Evolutionary conservation across 2,329 filamentous ascomycete species (phyloP), one percentile per base, ranked within the genome.

Genomic region (Microdochium bolleyi): DNA sequence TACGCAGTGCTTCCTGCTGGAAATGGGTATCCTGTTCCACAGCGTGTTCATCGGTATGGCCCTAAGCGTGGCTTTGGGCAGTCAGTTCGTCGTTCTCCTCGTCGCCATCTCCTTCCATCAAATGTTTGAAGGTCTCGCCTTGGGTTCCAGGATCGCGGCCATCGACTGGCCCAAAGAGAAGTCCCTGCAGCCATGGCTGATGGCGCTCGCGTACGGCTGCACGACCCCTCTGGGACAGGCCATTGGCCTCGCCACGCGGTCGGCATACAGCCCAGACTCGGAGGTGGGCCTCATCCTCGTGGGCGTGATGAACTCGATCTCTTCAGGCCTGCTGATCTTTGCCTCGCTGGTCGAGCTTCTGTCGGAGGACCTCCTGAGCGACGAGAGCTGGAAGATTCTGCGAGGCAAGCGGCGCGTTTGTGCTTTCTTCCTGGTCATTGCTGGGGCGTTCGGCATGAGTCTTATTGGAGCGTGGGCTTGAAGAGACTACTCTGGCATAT

Each of bases 281-380:
- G 77, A 85, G 53, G 73, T 80, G 0, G 86, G 86, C 0, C 70
- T 89, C 19, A 72, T 89, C 19, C 80, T 88, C 64, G 85, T 89
- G 19, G 86, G 86, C 2, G 79, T 87, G 61, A 89, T 88, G 73
- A 89, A 89, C 64, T 85, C 84, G 24, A 83, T 89, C 51, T 87
- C 83, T 21, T 82, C 83, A 51, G 86, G 87, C 1, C 69, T 89
- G n/a, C 70, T 89, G 9, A 74, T 87, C 2, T 89, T 88, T 65
- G 86, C 87, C 0, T 85, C 84, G 0, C 70, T 89, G 50, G 84
- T 89, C 22, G 85, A 89, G 66, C 74, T 89, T 49, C 72, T 89
- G 51, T 84, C 84, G 0, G 85, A 89, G 62, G 86, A 89, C 59
- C 88, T 89, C 58, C 64, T 86, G 32, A 83, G 79, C 55, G 82